Percentiles rank a stretch among this genome's conserved stretches.
These are phyloP conservation scores for Chloris gayana DNA, from an alignment of 176 grass and related monocot species.

Conservation along the genomic window DNA sequence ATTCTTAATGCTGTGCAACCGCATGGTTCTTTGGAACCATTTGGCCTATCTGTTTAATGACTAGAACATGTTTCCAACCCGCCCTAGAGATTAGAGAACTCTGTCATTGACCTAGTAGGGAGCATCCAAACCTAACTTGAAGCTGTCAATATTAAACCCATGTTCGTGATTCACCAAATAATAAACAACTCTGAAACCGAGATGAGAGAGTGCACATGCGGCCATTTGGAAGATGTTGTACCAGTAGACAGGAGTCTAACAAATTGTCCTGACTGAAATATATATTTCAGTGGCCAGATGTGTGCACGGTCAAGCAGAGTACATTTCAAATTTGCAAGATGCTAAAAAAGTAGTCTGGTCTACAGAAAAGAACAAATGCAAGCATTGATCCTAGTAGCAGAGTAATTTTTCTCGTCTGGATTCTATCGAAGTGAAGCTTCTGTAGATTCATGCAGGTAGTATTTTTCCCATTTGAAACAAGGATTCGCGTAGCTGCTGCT, in stretches of 20 bases:
- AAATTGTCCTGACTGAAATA: constrained; percentile 22
- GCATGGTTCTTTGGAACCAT: constrained; percentile 38
- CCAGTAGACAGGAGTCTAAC: constrained; percentile 41
- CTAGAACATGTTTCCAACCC: not conserved
- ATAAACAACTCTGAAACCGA: constrained; percentile 31
- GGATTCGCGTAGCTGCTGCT: constrained; percentile 21
- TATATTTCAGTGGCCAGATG: constrained; percentile 35
- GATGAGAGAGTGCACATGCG: constrained; percentile 33
- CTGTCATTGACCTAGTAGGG: constrained; percentile 29
- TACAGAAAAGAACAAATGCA: constrained; percentile 38
- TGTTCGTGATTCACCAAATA: not conserved
- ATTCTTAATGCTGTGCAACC: constrained; percentile 3
- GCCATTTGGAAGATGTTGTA: not conserved
- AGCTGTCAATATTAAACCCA: not conserved
- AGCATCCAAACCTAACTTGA: constrained; percentile 28
- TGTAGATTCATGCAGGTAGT: constrained; percentile 40
- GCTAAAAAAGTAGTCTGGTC: not conserved
- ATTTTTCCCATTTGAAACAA: not conserved
- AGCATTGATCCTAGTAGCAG: constrained; percentile 33
- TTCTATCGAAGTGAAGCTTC: constrained; percentile 52
- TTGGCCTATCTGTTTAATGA: constrained; percentile 41
- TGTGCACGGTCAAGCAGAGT: constrained; percentile 11
- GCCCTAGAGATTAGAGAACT: constrained; percentile 16
- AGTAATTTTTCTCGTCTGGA: constrained; percentile 42
- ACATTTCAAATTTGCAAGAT: not conserved